phyloP scores from a whole-genome alignment of 257 asterid genomes.

The Petunia secreta region DNA sequence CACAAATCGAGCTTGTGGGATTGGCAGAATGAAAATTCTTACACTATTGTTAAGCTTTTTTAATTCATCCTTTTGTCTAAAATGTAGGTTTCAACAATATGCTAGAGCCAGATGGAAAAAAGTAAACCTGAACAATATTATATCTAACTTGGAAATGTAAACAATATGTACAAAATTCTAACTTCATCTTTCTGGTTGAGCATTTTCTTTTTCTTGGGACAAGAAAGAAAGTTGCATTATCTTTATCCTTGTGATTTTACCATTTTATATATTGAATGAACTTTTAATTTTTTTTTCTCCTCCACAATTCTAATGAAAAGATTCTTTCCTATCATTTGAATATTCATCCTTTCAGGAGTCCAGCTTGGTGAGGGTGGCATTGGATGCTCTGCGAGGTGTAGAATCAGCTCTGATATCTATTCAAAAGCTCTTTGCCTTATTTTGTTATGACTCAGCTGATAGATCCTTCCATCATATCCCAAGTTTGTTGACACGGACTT shows the following conservation, averaged over 20 bases:
- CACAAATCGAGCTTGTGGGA: too few relatives aligned
- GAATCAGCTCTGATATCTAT: constrained; percentile 78
- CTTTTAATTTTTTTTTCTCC: not conserved
- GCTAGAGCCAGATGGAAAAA: too few relatives aligned
- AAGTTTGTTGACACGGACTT: constrained; percentile 75
- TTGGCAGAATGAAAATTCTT: too few relatives aligned
- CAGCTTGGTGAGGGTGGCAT: constrained; percentile 83
- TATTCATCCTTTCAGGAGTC: constrained; percentile 57
- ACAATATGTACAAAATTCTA: too few relatives aligned
- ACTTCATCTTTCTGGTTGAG: not conserved
- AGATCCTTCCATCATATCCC: constrained; percentile 76
- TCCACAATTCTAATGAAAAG: not conserved
- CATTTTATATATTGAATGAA: constrained; percentile 18
- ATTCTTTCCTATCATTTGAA: not conserved
- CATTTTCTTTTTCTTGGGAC: not conserved
- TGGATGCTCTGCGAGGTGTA: constrained; percentile 89
- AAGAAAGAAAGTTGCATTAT: constrained; percentile 8
- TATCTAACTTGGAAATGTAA: too few relatives aligned
- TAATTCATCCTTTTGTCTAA: too few relatives aligned
- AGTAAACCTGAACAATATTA: too few relatives aligned
- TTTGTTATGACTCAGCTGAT: constrained; percentile 76
- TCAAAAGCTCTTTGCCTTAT: constrained; percentile 59
- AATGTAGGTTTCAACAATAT: too few relatives aligned
- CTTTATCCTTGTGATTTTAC: constrained; percentile 8
- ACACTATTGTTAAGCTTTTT: too few relatives aligned